Base-by-base conservation (phyloP, 2,329 filamentous ascomycete genomes). In the Eutypella sp. region DNA sequence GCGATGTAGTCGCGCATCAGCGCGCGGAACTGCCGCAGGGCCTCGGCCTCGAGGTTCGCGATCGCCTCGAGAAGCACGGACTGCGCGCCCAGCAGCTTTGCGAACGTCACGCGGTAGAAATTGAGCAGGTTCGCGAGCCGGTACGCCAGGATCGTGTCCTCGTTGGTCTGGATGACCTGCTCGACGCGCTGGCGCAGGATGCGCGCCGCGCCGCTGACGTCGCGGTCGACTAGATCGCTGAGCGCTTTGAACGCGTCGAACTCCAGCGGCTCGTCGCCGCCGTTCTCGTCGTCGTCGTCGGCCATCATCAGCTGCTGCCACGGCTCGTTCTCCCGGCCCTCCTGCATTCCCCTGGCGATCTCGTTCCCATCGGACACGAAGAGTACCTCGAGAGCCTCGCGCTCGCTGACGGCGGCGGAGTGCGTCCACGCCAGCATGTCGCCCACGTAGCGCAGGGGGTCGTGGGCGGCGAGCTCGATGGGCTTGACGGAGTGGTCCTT, bases 401-500 rank as follows among this genome's bases (percentile, higher is more conserved):
- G 81, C 66, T 99, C 93, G 25, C 92, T 95, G 1, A 99, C 93
- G 0, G 92, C 85, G 3, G 91, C 87, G 1, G 93, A 96, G 64
- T 99, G 93, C 5, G 87, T 83, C 93, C 93, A 99, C 5, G 93
- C 93, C 13, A 99, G 77, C 91, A 99, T 99, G 62, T 99, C 93
- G 44, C 93, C 90, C 3, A 95, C 83, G 64, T 97, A 97, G 18
- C 93, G 82, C 22, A 97, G 70, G 1, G 89, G 85, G 60, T 99
- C 93, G 62, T 97, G 92, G 1, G 93, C 92, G 10, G 85, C 86
- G 57, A 97, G 81, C 62, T 99, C 92, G 52, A 99, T 99, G 0
- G 93, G 92, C 61, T 97, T 96, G 29, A 85, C 73, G 2, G 78
- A 77, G 20, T 71, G 69, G 50, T 87, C 79, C 38, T 77, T 74